These are phyloP conservation scores for Rosa hybrid DNA, from an alignment of 331 rosid species.

Conservation along the genomic window DNA sequence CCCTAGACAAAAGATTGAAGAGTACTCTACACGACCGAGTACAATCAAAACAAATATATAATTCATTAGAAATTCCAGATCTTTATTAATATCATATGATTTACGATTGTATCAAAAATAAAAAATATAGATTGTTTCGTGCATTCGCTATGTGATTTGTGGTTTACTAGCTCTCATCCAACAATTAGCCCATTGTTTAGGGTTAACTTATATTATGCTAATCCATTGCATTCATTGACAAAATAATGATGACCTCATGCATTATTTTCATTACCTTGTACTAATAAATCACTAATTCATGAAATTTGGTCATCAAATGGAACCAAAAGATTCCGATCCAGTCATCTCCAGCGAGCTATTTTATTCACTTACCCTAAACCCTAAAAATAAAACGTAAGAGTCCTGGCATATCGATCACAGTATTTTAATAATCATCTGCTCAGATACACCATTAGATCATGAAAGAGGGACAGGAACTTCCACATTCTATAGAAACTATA, in stretches of 20 bases:
- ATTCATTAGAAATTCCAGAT: no score
- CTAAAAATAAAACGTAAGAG: background rate
- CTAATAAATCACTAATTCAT: background rate
- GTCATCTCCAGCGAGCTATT: background rate
- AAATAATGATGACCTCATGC: background rate
- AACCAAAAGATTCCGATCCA: background rate
- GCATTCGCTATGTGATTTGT: background rate
- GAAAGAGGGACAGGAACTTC: background rate
- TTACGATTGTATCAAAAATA: background rate
- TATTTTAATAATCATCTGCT: background rate
- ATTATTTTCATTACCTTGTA: background rate
- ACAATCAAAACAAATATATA: background rate
- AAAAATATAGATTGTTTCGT: background rate
- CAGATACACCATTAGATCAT: background rate
- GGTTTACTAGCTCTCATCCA: background rate
- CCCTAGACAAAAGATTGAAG: background rate
- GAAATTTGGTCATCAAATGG: no score
- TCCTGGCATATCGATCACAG: background rate
- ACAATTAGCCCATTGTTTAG: background rate
- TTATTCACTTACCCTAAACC: background rate
- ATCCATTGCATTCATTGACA: background rate
- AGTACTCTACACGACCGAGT: background rate
- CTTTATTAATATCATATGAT: background rate
- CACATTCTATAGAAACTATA: background rate
- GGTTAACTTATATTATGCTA: background rate